Evolutionary conservation across 2,329 filamentous ascomycete genomes (phyloP).

Genomic region (Fusarium duplospermum): DNA sequence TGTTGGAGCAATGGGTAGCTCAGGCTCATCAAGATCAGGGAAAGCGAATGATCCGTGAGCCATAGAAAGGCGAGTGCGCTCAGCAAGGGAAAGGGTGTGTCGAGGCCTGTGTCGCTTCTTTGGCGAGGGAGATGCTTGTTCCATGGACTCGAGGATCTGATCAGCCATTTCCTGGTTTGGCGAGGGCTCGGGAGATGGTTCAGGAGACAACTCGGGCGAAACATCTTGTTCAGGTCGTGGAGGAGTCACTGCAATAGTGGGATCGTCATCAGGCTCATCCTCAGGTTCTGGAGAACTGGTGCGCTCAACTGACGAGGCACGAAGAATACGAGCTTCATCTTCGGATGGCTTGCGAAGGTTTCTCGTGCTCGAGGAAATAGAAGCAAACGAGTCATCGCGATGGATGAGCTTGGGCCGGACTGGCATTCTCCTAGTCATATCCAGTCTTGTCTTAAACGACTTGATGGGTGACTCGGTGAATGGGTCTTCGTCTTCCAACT

Average conservation of each 20-base stretch:
- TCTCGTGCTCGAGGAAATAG: conserved; percentile 27
- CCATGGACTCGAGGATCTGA: conserved; percentile 66
- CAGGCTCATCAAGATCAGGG: conserved; percentile 47
- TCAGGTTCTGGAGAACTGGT: conserved; percentile 31
- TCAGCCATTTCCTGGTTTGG: conserved; percentile 64
- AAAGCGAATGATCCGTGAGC: conserved; percentile 63
- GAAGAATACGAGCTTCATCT: conserved; percentile 34
- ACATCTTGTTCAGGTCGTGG: conserved; percentile 21
- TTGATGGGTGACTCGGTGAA: conserved; percentile 37
- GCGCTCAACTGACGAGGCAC: conserved; percentile 32
- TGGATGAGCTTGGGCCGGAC: conserved; percentile 45
- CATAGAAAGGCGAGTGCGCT: conserved; percentile 87
- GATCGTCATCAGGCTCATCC: conserved; percentile 27
- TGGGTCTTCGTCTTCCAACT: conserved; percentile 61
- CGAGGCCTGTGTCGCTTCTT: conserved; percentile 60
- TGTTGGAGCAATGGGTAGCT: conserved; percentile 33
- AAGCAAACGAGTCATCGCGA: conserved; percentile 38
- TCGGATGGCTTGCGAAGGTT: conserved; percentile 34
- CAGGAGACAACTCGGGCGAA: conserved; percentile 21
- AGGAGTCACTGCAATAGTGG: conserved; percentile 22
- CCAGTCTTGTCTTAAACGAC: conserved; percentile 40
- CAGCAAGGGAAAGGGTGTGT: conserved; percentile 73
- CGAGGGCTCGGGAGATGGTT: conserved; percentile 22
- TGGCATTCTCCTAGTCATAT: conserved; percentile 29
- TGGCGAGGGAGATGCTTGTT: conserved; percentile 68